Evolutionary conservation across 1,284 basidiomycete species (phyloP).

Genomic region (Moesziomyces globuligerus): DNA sequence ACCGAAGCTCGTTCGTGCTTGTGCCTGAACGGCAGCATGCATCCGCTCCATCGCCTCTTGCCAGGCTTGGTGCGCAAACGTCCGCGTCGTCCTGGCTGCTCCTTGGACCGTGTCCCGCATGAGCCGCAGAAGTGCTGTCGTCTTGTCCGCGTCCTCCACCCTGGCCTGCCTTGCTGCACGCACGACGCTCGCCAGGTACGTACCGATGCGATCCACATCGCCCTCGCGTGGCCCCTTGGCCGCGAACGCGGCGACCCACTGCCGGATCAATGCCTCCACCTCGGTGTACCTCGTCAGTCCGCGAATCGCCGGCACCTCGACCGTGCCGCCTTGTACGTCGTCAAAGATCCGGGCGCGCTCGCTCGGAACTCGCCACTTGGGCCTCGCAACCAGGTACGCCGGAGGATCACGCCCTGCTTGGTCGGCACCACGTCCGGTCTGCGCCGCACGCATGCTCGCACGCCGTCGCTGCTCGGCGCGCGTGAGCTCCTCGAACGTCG

Average conservation of each 20-base stretch:
- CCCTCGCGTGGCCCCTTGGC: constrained; percentile 36
- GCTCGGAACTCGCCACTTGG: constrained; percentile 1
- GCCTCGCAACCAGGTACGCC: constrained; percentile 18
- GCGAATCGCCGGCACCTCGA: constrained; percentile 19
- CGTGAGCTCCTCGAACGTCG: constrained; percentile 26
- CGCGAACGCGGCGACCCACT: constrained; percentile 46
- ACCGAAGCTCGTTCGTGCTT: constrained; percentile 8
- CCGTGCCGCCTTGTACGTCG: not conserved
- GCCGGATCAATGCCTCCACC: constrained; percentile 22
- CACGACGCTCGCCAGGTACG: constrained; percentile 23
- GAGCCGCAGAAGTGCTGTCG: constrained; percentile 10
- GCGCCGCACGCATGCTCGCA: constrained; percentile 40
- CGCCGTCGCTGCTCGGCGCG: constrained; percentile 37
- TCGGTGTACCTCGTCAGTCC: constrained; percentile 25
- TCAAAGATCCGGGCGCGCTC: constrained; percentile 16
- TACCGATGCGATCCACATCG: constrained; percentile 45
- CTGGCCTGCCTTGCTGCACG: not conserved
- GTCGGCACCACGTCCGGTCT: constrained; percentile 14
- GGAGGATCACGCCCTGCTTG: constrained; percentile 24
- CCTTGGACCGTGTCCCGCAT: constrained; percentile 4
- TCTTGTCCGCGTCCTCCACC: constrained; percentile 30
- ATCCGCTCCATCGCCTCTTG: constrained; percentile 12
- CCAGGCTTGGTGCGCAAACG: constrained; percentile 17
- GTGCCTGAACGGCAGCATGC: constrained; percentile 5
- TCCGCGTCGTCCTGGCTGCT: not conserved